Percentiles rank a stretch among this genome's conserved stretches.
Evolutionary conservation across 345 rosid species (phyloP).

Genomic region (Schrenkiella parvula): DNA sequence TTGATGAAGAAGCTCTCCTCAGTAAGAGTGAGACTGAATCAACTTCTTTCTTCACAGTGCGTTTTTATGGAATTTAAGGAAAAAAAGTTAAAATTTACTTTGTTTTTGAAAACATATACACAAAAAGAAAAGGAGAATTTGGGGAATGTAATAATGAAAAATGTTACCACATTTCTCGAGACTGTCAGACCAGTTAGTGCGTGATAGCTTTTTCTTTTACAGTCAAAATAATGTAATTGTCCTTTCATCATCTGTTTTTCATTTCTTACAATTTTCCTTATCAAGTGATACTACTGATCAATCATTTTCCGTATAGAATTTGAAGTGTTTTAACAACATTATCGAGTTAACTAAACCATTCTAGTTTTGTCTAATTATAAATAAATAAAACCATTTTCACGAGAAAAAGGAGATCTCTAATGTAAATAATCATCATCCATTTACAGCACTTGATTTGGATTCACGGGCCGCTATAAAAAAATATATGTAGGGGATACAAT

Average conservation of each 20-base stretch:
- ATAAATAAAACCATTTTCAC: not conserved
- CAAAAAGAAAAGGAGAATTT: not conserved
- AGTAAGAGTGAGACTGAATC: constrained; percentile 11
- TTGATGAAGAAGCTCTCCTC: constrained; percentile 19
- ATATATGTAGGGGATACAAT: not conserved
- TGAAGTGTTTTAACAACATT: not conserved
- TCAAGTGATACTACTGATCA: not conserved
- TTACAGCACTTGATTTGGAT: not conserved
- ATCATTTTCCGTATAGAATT: not conserved
- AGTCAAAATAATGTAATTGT: constrained; percentile 23
- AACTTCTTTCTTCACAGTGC: not conserved
- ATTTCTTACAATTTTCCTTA: not conserved
- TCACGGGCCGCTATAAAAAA: not conserved
- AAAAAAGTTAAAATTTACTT: not conserved
- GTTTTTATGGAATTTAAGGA: constrained; percentile 8
- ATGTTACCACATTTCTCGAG: constrained; percentile 22
- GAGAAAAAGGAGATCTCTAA: not conserved
- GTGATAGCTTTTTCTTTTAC: constrained; percentile 23
- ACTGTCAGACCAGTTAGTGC: constrained; percentile 28
- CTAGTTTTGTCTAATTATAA: not conserved
- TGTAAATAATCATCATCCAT: not conserved
- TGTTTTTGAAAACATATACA: not conserved
- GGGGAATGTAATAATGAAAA: constrained; percentile 28
- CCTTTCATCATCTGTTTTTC: constrained; percentile 6
- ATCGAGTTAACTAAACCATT: not conserved